Evolutionary conservation across 192 early-diverging fungal genomes (phyloP).

Genomic region (Mortierella hygrophila): DNA sequence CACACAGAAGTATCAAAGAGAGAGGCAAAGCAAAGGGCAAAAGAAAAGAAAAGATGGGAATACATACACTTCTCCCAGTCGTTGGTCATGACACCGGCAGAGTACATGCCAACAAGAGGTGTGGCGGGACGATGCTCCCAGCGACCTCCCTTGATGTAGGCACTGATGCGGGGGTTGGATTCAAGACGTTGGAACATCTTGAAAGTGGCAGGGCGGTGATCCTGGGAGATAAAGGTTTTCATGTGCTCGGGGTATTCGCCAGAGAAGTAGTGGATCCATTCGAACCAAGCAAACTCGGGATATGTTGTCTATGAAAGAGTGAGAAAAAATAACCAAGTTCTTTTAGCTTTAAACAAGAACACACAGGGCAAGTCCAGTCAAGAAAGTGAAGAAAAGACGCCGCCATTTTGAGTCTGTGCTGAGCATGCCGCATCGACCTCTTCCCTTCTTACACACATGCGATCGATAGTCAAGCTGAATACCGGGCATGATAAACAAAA

Average conservation of each 20-base stretch:
- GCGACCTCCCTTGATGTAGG: slow-evolving; percentile 47
- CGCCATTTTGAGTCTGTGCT: too few relatives aligned
- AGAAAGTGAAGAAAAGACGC: too few relatives aligned
- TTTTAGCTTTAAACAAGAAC: background rate
- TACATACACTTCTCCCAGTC: slow-evolving; percentile 30
- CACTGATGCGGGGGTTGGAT: slow-evolving; percentile 27
- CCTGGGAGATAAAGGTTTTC: slow-evolving; percentile 27
- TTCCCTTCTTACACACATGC: too few relatives aligned
- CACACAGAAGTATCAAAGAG: too few relatives aligned
- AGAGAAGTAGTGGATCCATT: slow-evolving; percentile 36
- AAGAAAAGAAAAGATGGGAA: background rate
- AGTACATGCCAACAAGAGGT: slow-evolving; percentile 23
- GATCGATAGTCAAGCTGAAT: background rate
- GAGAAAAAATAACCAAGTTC: background rate
- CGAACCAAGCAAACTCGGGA: slow-evolving; percentile 36
- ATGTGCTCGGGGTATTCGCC: slow-evolving; percentile 27
- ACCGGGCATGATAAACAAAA: background rate
- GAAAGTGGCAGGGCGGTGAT: slow-evolving; percentile 24
- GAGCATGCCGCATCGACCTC: too few relatives aligned
- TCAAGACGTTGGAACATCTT: slow-evolving; percentile 39
- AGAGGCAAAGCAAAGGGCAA: too few relatives aligned
- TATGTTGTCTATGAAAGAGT: slow-evolving; percentile 26
- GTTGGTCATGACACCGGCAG: slow-evolving; percentile 20
- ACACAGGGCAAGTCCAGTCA: too few relatives aligned
- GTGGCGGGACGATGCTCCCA: slow-evolving; percentile 37